A percentile compares a stretch with the other conserved stretches of the same genome.
These are phyloP conservation scores for Penicillium thymicola DNA, from an alignment of 2,329 filamentous ascomycete genomes.

Conservation along the genomic window DNA sequence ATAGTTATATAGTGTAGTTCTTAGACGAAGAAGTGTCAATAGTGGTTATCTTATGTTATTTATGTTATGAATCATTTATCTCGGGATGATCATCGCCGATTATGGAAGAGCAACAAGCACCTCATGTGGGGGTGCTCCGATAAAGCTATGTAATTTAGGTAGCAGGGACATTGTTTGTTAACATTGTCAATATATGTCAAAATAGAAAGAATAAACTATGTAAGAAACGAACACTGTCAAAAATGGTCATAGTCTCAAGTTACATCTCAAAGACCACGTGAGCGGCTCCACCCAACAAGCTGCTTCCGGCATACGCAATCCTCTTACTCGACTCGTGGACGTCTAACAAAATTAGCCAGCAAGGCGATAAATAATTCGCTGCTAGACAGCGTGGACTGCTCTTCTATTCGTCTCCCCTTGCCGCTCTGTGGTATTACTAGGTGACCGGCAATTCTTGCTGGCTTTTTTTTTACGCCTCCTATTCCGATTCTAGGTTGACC, in stretches of 20 bases:
- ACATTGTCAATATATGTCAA: neutral
- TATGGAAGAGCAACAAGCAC: neutral
- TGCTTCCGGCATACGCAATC: slow-evolving; percentile 20
- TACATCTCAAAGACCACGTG: slow-evolving; percentile 16
- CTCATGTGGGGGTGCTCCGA: slow-evolving; percentile 1
- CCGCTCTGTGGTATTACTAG: neutral
- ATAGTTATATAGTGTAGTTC: neutral
- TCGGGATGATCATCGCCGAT: slow-evolving; percentile 4
- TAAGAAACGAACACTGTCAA: neutral
- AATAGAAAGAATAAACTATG: neutral
- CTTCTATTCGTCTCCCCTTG: neutral
- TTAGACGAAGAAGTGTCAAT: neutral
- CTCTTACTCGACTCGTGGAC: slow-evolving; percentile 1
- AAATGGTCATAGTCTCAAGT: neutral
- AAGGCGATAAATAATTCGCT: slow-evolving; percentile 2
- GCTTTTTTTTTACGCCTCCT: slow-evolving; percentile 12
- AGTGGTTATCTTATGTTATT: neutral
- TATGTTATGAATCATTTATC: neutral
- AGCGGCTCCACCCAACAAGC: slow-evolving; percentile 17
- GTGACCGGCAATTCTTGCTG: neutral
- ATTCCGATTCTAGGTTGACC: slow-evolving; percentile 14
- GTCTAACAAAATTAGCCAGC: slow-evolving; percentile 4
- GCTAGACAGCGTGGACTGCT: slow-evolving; percentile 7
- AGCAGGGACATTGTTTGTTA: neutral
- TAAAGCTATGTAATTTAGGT: neutral